Base-by-base conservation (phyloP, 2,329 filamentous ascomycete species). In the Grosmannia huntii region DNA sequence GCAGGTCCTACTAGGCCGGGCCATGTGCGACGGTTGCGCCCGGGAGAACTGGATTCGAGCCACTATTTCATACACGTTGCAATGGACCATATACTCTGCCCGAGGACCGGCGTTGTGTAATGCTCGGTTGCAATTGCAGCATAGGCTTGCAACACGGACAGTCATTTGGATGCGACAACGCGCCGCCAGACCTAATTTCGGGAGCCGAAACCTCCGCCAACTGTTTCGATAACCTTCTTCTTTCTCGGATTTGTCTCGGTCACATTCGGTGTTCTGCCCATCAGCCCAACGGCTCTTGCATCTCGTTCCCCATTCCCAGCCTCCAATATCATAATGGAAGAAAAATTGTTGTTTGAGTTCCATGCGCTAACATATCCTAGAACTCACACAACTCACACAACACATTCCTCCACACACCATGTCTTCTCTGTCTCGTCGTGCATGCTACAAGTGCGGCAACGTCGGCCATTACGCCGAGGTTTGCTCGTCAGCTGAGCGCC, bases 401-500 rank as follows among this genome's bases (percentile, higher is more conserved):
- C 53, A 51, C 59, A 28, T 19, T 31, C 10, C 28, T 62, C 60
- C 61, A 61, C 38, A 68, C 69, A 77, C 69, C 66, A 91, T 90
- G 87, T 87, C 87, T 75, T 87, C 85, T 62, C 80, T 90, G 67
- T 89, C 86, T 70, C 86, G 87, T 74, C 86, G 87, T 75, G 87
- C 87, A 67, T 91, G 87, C 80, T 89, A 89, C 79, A 89, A 86
- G 73, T 86, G 83, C 75, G 87, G 87, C 76, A 90, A 90, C 68
- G 86, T 90, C 72, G 87, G 87, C 72, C 87, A 90, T 72, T 85
- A 83, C 65, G 78, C 77, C 70, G 91, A 97, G 82, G 91, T 96
- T 66, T 99, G 94, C 87, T 94, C 92, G 62, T 96, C 92, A 61
- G 88, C 91, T 61, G 92, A 99, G 82, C 89, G 94, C 70, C 87